Conservation (phyloP, 352 stramenopile species). For the Globisporangium parvum region DNA sequence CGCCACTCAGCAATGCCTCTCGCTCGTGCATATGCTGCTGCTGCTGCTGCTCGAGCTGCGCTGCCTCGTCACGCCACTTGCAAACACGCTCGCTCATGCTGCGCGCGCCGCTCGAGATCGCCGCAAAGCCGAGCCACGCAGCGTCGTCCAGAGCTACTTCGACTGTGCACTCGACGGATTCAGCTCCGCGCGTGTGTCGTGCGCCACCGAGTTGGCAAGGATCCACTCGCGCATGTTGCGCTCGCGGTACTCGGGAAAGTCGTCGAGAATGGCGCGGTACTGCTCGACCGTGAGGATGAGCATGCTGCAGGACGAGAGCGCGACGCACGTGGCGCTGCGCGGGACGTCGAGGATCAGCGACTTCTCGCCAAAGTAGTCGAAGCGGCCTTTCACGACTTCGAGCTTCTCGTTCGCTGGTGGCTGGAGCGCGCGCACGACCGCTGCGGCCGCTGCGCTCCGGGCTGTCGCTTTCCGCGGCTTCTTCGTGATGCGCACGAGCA, state of each 20-base stretch:
- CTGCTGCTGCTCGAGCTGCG: no score
- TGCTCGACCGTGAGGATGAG: conserved; percentile 36
- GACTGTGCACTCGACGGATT: no score
- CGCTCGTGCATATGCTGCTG: no score
- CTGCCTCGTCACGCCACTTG: neutral
- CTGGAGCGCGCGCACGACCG: neutral
- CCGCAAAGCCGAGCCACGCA: conserved; percentile 29
- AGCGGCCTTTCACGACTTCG: conserved; percentile 34
- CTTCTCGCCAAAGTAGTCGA: conserved; percentile 43
- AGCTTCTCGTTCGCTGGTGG: conserved; percentile 3
- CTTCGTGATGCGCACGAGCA: conserved; percentile 25
- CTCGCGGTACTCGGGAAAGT: conserved; percentile 42
- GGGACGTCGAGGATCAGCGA: conserved; percentile 38
- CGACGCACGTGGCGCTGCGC: conserved; percentile 34
- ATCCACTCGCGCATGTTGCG: conserved; percentile 46
- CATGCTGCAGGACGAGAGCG: conserved; percentile 33
- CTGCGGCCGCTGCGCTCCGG: neutral
- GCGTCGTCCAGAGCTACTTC: conserved; percentile 18
- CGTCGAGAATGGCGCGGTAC: conserved; percentile 36
- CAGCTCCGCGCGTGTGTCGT: neutral
- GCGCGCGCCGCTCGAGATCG: conserved; percentile 22
- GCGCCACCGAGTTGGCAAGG: conserved; percentile 12
- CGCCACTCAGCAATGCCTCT: no score
- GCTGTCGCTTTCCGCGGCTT: neutral
- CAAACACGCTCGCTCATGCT: conserved; percentile 14